phyloP scores from a whole-genome alignment of 441 rosid genomes.

The Gossypium trilobum region DNA sequence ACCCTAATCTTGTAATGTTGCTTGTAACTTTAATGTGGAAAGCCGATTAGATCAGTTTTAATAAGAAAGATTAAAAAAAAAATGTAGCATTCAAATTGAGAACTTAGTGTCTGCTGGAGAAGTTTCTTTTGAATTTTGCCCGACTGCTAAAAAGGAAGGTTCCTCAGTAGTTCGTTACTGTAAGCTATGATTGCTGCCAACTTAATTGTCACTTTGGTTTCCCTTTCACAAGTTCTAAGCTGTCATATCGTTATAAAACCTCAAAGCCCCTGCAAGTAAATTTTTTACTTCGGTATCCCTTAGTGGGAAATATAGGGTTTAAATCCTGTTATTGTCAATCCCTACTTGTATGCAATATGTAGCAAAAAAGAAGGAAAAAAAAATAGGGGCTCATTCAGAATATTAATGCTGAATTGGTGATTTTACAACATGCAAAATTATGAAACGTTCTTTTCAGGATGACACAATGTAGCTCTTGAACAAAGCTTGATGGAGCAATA shows the following conservation, averaged over 20 bases:
- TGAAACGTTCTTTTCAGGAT: background rate
- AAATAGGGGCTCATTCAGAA: background rate
- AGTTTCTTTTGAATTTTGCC: constrained; percentile 10
- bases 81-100: constrained; percentile 1
- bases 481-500: constrained; percentile 16
- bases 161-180: background rate
- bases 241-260: too few species aligned
- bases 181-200: background rate
- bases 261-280: too few species aligned
- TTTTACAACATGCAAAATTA: background rate
- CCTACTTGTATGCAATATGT: too few species aligned
- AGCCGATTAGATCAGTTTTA: constrained; percentile 11
- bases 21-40: constrained; percentile 28
- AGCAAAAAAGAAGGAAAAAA: background rate
- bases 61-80: background rate
- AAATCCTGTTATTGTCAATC: too few species aligned
- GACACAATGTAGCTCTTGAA: background rate
- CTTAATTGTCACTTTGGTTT: background rate
- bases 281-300: too few species aligned
- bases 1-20: constrained; percentile 15
- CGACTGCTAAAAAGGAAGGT: background rate
- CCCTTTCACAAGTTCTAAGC: too few species aligned
- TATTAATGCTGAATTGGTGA: background rate
- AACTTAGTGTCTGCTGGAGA: constrained; percentile 16
- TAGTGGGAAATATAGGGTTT: too few species aligned